Conservation (phyloP, 768 basidiomycete genomes). For the Boletus subcaerulescens region DNA sequence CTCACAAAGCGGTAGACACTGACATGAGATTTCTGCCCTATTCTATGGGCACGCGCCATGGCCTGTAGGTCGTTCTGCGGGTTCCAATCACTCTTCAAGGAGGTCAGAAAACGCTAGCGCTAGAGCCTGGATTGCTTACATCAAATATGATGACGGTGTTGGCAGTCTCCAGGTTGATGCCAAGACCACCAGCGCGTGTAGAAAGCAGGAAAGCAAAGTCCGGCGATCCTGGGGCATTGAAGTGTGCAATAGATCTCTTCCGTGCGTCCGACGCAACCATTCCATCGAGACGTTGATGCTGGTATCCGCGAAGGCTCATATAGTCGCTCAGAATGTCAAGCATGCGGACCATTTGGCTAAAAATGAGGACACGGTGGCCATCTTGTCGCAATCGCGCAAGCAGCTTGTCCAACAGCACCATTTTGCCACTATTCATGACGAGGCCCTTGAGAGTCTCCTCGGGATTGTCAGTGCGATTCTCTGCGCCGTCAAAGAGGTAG, state of each 20-base stretch:
- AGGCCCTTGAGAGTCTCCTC: constrained; percentile 94
- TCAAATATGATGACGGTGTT: constrained; percentile 99
- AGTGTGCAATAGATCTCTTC: constrained; percentile 96
- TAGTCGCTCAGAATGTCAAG: constrained; percentile 98
- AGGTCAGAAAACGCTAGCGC: constrained; percentile 6
- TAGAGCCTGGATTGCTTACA: constrained; percentile 46
- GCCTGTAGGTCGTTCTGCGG: constrained; percentile 98
- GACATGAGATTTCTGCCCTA: constrained; percentile 98
- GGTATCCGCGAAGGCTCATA: constrained; percentile 85
- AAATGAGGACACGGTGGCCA: constrained; percentile 95
- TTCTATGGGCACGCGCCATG: constrained; percentile 98
- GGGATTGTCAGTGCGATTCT: constrained; percentile 52
- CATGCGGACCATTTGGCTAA: constrained; percentile 99
- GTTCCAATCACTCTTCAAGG: constrained; percentile 88
- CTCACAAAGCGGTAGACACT: constrained; percentile 98
- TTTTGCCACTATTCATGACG: constrained; percentile 97
- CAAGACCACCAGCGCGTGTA: constrained; percentile 94
- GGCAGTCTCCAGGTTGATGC: constrained; percentile 98
- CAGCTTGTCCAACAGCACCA: constrained; percentile 97
- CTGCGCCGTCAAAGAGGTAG: constrained; percentile 96
- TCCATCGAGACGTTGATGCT: constrained; percentile 93
- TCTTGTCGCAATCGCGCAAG: constrained; percentile 86
- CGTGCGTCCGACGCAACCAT: constrained; percentile 90
- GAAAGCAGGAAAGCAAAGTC: constrained; percentile 98
- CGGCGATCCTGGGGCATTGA: constrained; percentile 87